Evolutionary conservation across 768 basidiomycete species (phyloP), one percentile per base, ranked within the genome.

Genomic region (Tulasnella sp.): DNA sequence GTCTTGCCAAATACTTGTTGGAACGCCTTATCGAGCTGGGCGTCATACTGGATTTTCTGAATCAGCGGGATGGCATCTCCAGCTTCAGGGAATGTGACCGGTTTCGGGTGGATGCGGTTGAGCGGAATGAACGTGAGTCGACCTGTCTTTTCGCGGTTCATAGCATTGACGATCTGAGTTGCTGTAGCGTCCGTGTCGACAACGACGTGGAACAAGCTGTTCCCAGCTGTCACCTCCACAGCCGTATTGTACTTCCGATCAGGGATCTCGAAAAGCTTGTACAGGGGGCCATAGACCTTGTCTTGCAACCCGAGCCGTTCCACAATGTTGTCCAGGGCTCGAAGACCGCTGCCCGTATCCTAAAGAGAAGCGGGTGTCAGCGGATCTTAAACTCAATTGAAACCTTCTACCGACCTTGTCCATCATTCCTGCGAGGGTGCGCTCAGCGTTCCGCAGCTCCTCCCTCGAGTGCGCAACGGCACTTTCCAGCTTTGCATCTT

Each of bases 61-160:
- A 99, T 88, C 72, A 96, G 90, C 0, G 94, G 94, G 77, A 94
- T 91, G 0, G 92, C 92, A 80, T 94, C 93, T 80, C 91, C 89
- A 0, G 91, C 92, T 86, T 93, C 88, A 84, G 87, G 56, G 71
- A 89, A 89, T 12, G 92, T 92, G 27, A 90, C 87, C 0, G 89
- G 87, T 81, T 93, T 94, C 76, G 93, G 93, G 82, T 93, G 92
- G 80, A 99, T 91, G 19, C 98, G 93, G 85, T 99, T 99, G 56
- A 99, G 89, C 27, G 98, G 98, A 93, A 99, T 97, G 86, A 99
- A 98, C 0, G 98, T 99, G 10, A 99, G 94, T 75, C 98, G 92
- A 2, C 97, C 98, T 16, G 91, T 93, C 84, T 94, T 95, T 84
- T 99, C 96, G 83, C 92, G 92, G 82, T 96, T 87, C 97, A 99